Evolutionary conservation across 2,329 filamentous ascomycete genomes (phyloP).

Genomic region (Hysterium pulicare): DNA sequence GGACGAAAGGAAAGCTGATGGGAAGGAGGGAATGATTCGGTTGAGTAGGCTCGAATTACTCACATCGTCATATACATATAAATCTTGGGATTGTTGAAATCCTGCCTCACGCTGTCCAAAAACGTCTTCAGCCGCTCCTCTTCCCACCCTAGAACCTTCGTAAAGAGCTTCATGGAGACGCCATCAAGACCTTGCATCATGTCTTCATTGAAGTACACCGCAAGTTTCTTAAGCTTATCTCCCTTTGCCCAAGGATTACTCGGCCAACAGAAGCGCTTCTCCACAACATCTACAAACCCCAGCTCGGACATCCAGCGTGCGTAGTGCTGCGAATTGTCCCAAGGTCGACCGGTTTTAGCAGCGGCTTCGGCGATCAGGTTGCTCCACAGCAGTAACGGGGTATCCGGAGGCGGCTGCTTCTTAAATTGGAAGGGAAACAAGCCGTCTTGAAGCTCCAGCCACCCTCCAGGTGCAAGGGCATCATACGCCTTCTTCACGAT

Average conservation of each 20-base stretch:
- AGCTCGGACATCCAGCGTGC: conserved; percentile 38
- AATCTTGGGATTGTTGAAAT: conserved; percentile 12
- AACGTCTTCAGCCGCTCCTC: conserved; percentile 12
- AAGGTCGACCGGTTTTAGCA: conserved; percentile 34
- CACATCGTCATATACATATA: conserved; percentile 16
- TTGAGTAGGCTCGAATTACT: conserved; percentile 7
- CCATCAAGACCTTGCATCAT: conserved; percentile 20
- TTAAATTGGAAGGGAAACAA: conserved; percentile 19
- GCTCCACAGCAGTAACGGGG: conserved; percentile 12
- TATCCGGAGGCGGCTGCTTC: conserved; percentile 10
- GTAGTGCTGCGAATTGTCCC: conserved; percentile 37
- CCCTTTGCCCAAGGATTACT: conserved; percentile 44
- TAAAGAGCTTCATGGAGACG: conserved; percentile 16
- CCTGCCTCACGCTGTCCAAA: conserved; percentile 9
- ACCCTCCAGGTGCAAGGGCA: conserved; percentile 47
- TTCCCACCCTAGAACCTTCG: conserved; percentile 17
- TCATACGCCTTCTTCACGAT: conserved; percentile 40
- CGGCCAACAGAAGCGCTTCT: conserved; percentile 34
- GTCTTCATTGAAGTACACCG: conserved; percentile 30
- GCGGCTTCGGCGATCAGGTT: conserved; percentile 29
- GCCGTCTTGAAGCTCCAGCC: conserved; percentile 48
- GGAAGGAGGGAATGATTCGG: no score
- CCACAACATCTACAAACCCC: conserved; percentile 45
- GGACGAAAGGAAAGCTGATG: no score
- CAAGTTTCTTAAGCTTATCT: conserved; percentile 44